These are phyloP conservation scores for Dendrobium huoshanense DNA, from an alignment of 106 monocot species.

Conservation along the genomic window DNA sequence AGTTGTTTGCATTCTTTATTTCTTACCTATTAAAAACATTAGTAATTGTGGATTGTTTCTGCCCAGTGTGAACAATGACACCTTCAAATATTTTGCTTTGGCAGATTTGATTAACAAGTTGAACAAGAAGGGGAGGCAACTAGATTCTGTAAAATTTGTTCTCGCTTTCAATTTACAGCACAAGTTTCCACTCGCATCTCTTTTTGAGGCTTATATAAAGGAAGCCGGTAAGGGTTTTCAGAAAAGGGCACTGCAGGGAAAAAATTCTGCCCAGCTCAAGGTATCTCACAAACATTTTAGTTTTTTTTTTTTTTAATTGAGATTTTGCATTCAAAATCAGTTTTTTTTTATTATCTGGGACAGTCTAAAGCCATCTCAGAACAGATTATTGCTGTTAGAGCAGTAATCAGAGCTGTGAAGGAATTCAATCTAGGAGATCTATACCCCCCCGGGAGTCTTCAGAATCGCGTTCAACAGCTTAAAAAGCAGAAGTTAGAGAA, in stretches of 20 bases:
- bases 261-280: neutral
- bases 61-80: neutral
- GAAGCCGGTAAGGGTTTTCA: neutral
- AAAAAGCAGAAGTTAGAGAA: neutral
- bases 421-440: neutral
- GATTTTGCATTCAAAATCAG: neutral
- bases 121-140: neutral
- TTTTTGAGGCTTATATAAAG: neutral
- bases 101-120: constrained; percentile 1
- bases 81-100: neutral
- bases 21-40: no score
- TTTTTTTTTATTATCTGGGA: neutral
- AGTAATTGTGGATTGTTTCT: no score
- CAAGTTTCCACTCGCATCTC: neutral
- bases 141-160: neutral
- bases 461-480: neutral
- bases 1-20: no score
- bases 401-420: neutral
- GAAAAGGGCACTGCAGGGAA: neutral
- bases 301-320: neutral
- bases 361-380: neutral
- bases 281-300: neutral
- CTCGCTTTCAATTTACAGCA: neutral
- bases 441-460: neutral
- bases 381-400: neutral